Evolutionary conservation across 2,329 filamentous ascomycete genomes (phyloP).

Genomic region (Immersiporthe knoxdaviesiana): DNA sequence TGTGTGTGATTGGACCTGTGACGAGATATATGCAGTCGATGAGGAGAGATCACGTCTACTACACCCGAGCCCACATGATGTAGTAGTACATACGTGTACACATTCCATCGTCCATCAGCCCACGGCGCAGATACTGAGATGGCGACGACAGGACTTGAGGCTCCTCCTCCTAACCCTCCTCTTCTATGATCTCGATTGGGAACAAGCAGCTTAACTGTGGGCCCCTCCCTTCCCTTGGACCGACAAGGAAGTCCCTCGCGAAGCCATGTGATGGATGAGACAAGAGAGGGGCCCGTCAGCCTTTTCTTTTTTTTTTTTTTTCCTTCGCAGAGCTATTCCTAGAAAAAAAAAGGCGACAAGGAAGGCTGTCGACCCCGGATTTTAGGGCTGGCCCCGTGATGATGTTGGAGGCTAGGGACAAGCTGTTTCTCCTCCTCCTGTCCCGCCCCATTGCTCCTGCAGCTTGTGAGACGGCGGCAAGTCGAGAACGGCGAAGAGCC

Average conservation of each 20-base stretch:
- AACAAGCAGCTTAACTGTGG: not conserved
- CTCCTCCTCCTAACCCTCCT: too few relatives aligned
- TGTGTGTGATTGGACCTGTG: not conserved
- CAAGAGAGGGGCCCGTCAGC: not conserved
- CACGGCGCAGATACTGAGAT: not conserved
- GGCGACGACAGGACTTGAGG: too few relatives aligned
- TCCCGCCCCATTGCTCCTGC: not conserved
- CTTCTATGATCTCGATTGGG: not conserved
- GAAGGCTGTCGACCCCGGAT: conserved; percentile 25
- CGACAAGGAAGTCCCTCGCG: conserved; percentile 16
- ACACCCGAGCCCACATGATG: not conserved
- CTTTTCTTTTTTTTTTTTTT: too few relatives aligned
- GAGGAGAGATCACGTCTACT: conserved; percentile 11
- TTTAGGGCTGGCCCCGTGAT: conserved; percentile 28
- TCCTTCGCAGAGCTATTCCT: conserved; percentile 18
- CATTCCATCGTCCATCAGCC: not conserved
- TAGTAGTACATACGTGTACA: not conserved
- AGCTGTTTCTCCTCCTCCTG: conserved; percentile 8
- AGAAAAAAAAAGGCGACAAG: not conserved
- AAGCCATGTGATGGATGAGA: not conserved
- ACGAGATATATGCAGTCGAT: conserved; percentile 8
- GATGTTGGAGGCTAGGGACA: conserved; percentile 8
- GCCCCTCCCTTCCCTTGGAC: not conserved
- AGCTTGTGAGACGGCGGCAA: conserved; percentile 8
- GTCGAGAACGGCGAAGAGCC: not conserved